These are phyloP conservation scores for Tolypocladium ovalisporum DNA, from an alignment of 2,329 filamentous ascomycete genomes.

Conservation along the genomic window DNA sequence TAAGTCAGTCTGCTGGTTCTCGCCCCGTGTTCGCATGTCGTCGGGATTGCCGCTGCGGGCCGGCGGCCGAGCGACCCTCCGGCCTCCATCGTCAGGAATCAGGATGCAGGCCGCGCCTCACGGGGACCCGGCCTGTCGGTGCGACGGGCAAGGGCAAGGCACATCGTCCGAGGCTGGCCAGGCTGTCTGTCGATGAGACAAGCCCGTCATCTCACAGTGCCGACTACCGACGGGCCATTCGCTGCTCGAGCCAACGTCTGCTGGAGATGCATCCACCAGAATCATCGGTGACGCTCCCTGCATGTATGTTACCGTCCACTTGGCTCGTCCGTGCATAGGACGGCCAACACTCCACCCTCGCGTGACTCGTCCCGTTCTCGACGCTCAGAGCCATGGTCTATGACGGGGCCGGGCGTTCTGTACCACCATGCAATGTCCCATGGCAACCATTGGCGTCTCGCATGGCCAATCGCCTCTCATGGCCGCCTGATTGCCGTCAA, in stretches of 20 bases:
- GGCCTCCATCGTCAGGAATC: neutral
- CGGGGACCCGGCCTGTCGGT: neutral
- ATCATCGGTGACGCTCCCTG: neutral
- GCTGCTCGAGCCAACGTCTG: neutral
- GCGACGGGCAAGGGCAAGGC: neutral
- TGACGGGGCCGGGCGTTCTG: too few relatives aligned
- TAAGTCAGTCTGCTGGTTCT: too few relatives aligned
- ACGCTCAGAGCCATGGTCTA: too few relatives aligned
- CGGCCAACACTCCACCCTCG: neutral
- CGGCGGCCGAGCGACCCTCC: neutral
- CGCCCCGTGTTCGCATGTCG: neutral
- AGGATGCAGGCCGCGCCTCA: neutral
- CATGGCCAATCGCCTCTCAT: neutral
- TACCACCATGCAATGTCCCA: neutral
- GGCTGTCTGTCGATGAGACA: neutral
- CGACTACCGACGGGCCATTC: neutral
- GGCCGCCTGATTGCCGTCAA: neutral
- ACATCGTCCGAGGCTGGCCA: neutral
- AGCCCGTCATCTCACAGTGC: neutral
- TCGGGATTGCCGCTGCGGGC: neutral
- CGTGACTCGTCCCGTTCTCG: neutral
- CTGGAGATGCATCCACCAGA: neutral
- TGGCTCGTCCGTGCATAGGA: neutral
- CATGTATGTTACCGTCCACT: neutral
- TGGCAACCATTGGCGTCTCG: neutral